Evolutionary conservation across 148 eudicot species (phyloP).

Genomic region (Arbutus unedo): DNA sequence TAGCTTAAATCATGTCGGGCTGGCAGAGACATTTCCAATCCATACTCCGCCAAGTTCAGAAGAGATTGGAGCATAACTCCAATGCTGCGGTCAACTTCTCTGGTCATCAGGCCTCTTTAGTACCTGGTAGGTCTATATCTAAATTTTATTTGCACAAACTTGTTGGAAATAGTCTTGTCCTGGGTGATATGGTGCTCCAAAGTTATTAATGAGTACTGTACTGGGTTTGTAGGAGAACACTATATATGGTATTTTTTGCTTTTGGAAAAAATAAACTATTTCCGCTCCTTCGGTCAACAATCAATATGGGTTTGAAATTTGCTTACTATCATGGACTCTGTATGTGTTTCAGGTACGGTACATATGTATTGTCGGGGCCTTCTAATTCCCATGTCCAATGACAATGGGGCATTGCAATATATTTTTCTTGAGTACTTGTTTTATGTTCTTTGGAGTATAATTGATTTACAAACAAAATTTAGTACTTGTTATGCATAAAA

Average conservation of each 20-base stretch:
- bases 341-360: background rate
- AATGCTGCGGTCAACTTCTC: conserved; percentile 26
- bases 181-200: background rate
- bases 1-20: conserved; percentile 42
- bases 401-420: background rate
- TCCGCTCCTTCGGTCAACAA: background rate
- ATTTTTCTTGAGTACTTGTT: background rate
- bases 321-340: background rate
- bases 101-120: conserved; percentile 21
- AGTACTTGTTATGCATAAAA: background rate
- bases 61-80: conserved; percentile 42
- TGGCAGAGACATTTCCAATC: conserved; percentile 65
- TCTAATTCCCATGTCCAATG: background rate
- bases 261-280: background rate
- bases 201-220: conserved; percentile 1
- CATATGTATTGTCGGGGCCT: background rate
- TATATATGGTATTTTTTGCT: background rate
- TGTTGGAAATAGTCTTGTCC: background rate
- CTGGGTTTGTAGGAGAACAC: background rate
- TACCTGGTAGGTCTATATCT: conserved; percentile 26
- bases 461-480: background rate
- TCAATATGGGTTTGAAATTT: background rate
- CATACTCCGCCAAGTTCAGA: conserved; percentile 44
- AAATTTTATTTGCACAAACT: conserved; percentile 15
- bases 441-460: background rate